Base-by-base conservation (phyloP, 2,329 filamentous ascomycete species). In the Ceratocystis albifundus region DNA sequence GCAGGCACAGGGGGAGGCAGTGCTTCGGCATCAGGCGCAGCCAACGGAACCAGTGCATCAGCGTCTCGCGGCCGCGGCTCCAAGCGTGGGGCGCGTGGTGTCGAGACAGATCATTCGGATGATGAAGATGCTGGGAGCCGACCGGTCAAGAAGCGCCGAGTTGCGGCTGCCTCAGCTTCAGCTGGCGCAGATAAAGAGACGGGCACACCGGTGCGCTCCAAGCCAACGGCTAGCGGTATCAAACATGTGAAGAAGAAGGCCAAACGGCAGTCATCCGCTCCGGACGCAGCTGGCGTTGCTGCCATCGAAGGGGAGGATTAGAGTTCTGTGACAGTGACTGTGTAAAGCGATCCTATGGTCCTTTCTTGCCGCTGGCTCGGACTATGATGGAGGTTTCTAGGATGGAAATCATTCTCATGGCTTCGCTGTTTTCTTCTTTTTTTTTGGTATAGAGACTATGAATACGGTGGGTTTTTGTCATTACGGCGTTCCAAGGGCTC, bases 11-110 rank as follows among this genome's bases (percentile, higher is more conserved):
- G 62, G 25, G 28, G 44, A 8, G 36, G 12, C 44, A 15, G 32
- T 12, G 32, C 32, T 20, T 45, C 41, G 15, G 30, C 17, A 15
- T 17, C 55, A 30, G 48, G 48, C 22, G n/a, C 7, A 3, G 48
- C 20, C 20, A 53, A 25, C 5, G 55, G 55, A 5, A 32, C n/a
- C 28, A 59, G 28, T 28, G 55, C 28, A 59, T 46, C 64, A 5
- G 25, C 63, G 10, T 71, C 75, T 20, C 74, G 73, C 67, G 72
- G 74, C 41, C 74, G 72, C 46, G 70, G 72, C 59, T 73, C 70
- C 62, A 72, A 74, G 66, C 70, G 74, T 68, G 70, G 76, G 69
- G 70, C 67, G 80, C 80, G 71, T 76, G 76, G 30, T 74, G 75
- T 59, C 72, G 73, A 30, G 45, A 61, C 67, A 4, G 65, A 68